phyloP scores from a whole-genome alignment of 768 basidiomycete species.

The Leccinum obscurum region DNA sequence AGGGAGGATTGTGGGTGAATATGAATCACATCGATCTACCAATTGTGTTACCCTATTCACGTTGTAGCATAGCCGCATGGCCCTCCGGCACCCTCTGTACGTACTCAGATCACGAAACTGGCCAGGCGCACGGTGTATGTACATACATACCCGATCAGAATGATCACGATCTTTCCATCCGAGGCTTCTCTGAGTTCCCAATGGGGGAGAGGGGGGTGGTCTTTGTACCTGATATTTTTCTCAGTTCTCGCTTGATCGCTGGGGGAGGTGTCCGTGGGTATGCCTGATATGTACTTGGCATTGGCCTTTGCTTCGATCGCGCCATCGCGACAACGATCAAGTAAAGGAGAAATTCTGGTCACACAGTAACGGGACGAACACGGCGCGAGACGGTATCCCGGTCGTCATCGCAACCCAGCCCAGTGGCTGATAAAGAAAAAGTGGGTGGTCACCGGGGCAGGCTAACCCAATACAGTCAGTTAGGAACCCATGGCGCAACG shows the following conservation, averaged over 20 bases:
- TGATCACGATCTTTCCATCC: conserved; percentile 13
- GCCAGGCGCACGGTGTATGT: neutral
- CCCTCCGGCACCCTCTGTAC: neutral
- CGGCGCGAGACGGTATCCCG: conserved; percentile 21
- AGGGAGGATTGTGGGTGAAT: conserved; percentile 9
- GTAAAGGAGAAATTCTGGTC: conserved; percentile 24
- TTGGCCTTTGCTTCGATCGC: neutral
- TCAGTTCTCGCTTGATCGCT: conserved; percentile 6
- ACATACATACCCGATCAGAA: conserved; percentile 1
- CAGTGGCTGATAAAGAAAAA: conserved; percentile 13
- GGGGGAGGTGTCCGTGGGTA: neutral
- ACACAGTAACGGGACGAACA: conserved; percentile 31
- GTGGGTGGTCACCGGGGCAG: neutral
- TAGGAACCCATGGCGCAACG: neutral
- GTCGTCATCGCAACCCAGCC: conserved; percentile 31
- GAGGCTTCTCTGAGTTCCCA: conserved; percentile 2
- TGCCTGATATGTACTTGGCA: conserved; percentile 9
- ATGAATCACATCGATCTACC: conserved; percentile 16
- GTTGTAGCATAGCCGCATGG: conserved; percentile 9
- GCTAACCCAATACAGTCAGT: neutral
- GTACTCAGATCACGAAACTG: conserved; percentile 12
- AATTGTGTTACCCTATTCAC: neutral
- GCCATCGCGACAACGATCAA: conserved; percentile 1
- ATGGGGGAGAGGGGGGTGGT: conserved; percentile 6
- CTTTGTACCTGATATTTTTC: conserved; percentile 22